phyloP scores from a whole-genome alignment of 2,329 filamentous ascomycete species.

The Trichoderma semiorbis region DNA sequence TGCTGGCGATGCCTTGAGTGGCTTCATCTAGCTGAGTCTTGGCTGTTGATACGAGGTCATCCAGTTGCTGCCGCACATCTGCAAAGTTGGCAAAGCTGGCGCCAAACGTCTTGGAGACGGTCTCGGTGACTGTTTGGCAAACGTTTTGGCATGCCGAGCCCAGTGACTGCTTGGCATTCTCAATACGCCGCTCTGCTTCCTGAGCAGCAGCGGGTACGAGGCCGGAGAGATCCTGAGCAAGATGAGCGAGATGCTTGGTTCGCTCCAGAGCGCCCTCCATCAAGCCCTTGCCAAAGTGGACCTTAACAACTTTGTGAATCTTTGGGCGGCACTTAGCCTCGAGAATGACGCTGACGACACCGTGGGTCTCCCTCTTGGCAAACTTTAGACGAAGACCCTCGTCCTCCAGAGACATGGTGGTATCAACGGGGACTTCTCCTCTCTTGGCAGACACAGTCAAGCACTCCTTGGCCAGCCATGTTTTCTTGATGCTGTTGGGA shows the following conservation, averaged over 20 bases:
- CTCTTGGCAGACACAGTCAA: slow-evolving; percentile 54
- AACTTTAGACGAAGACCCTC: slow-evolving; percentile 54
- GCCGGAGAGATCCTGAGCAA: slow-evolving; percentile 42
- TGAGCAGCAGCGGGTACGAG: slow-evolving; percentile 39
- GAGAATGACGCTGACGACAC: slow-evolving; percentile 56
- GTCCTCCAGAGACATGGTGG: slow-evolving; percentile 45
- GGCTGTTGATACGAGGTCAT: slow-evolving; percentile 22
- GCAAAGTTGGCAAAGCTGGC: slow-evolving; percentile 22
- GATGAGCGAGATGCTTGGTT: slow-evolving; percentile 41
- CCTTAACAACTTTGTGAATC: slow-evolving; percentile 57
- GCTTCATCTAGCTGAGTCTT: slow-evolving; percentile 21
- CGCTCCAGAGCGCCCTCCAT: slow-evolving; percentile 44
- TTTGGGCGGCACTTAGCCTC: slow-evolving; percentile 57
- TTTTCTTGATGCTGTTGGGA: slow-evolving; percentile 46
- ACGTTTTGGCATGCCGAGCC: slow-evolving; percentile 31
- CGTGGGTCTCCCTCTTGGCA: slow-evolving; percentile 52
- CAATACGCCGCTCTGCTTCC: slow-evolving; percentile 37
- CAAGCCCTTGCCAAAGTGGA: slow-evolving; percentile 55
- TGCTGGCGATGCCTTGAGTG: slow-evolving; percentile 22
- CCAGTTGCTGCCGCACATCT: slow-evolving; percentile 26
- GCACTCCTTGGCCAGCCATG: slow-evolving; percentile 55
- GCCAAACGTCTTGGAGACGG: slow-evolving; percentile 25
- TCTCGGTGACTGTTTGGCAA: slow-evolving; percentile 28
- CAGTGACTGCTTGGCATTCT: slow-evolving; percentile 33
- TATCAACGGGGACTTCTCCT: slow-evolving; percentile 44